phyloP scores from a whole-genome alignment of 257 asterid genomes.

The Nicotiana otophora region DNA sequence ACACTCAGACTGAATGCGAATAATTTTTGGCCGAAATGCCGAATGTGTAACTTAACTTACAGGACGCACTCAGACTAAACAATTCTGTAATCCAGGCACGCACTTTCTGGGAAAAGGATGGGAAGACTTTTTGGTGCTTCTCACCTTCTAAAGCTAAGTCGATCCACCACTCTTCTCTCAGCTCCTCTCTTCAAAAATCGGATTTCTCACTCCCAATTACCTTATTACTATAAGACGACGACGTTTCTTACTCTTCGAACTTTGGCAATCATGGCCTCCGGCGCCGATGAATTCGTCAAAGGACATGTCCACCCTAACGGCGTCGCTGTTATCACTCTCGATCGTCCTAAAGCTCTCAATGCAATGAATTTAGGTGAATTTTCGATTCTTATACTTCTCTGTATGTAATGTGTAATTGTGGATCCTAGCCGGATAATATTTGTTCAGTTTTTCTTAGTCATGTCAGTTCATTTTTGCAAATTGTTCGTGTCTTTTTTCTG shows the following conservation, averaged over 20 bases:
- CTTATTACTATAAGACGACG: neutral
- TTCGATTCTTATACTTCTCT: neutral
- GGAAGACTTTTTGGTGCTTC: neutral
- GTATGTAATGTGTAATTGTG: neutral
- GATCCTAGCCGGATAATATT: neutral
- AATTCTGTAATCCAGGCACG: neutral
- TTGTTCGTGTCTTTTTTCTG: neutral
- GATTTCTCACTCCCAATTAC: neutral
- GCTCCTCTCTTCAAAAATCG: neutral
- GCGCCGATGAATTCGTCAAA: slow-evolving; percentile 59
- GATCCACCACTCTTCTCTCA: neutral
- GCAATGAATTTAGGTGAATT: slow-evolving; percentile 78
- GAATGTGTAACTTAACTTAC: too few species aligned
- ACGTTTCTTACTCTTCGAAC: neutral
- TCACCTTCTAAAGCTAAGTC: neutral
- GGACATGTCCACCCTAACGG: slow-evolving; percentile 81
- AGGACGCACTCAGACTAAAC: too few species aligned
- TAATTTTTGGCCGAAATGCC: too few species aligned
- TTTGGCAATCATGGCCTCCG: slow-evolving; percentile 46
- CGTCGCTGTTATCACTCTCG: slow-evolving; percentile 83
- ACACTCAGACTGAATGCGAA: too few species aligned
- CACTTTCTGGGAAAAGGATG: neutral
- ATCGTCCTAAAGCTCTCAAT: slow-evolving; percentile 91
- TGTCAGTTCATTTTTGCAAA: neutral
- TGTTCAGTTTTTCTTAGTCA: neutral